Percentiles rank a stretch among this genome's conserved stretches.
phyloP scores from a whole-genome alignment of 768 basidiomycete species.

The Boletus rufocinnamomeus region DNA sequence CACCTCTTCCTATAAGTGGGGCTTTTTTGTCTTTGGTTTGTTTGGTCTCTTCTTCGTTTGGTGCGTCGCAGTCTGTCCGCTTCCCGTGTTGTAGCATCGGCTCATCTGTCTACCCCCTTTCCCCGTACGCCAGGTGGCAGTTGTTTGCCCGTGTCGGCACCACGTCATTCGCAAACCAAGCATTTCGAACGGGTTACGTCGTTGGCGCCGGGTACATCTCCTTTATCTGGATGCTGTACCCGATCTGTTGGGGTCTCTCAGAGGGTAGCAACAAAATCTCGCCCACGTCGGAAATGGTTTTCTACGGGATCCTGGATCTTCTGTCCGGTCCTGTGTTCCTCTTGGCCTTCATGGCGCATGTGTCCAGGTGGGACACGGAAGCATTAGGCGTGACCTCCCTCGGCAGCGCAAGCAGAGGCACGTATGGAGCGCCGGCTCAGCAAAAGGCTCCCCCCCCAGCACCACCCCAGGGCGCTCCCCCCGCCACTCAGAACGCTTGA shows the following conservation, averaged over 20 bases:
- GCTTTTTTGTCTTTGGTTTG: conserved; percentile 49
- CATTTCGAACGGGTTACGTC: conserved; percentile 32
- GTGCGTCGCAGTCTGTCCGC: conserved; percentile 33
- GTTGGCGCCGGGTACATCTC: conserved; percentile 45
- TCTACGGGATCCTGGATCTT: conserved; percentile 51
- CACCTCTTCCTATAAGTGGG: conserved; percentile 55
- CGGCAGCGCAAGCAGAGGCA: conserved; percentile 8
- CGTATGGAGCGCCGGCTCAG: not conserved
- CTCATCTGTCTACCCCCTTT: not conserved
- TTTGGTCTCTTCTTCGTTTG: conserved; percentile 51
- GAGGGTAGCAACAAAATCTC: conserved; percentile 55
- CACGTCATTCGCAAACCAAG: conserved; percentile 27
- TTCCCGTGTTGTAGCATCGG: conserved; percentile 11
- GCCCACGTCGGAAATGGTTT: conserved; percentile 54
- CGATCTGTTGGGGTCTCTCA: conserved; percentile 56
- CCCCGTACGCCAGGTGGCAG: conserved; percentile 25
- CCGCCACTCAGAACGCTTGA: not conserved
- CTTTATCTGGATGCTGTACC: conserved; percentile 60
- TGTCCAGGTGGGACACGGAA: not conserved
- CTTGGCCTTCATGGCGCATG: conserved; percentile 30
- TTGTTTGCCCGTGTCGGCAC: conserved; percentile 32
- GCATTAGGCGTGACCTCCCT: conserved; percentile 11
- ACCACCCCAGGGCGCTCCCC: too few relatives aligned
- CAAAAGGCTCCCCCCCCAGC: not conserved
- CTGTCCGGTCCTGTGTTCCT: conserved; percentile 43